Evolutionary conservation across 306 rosid species (phyloP).

Genomic region (Parietaria judaica): DNA sequence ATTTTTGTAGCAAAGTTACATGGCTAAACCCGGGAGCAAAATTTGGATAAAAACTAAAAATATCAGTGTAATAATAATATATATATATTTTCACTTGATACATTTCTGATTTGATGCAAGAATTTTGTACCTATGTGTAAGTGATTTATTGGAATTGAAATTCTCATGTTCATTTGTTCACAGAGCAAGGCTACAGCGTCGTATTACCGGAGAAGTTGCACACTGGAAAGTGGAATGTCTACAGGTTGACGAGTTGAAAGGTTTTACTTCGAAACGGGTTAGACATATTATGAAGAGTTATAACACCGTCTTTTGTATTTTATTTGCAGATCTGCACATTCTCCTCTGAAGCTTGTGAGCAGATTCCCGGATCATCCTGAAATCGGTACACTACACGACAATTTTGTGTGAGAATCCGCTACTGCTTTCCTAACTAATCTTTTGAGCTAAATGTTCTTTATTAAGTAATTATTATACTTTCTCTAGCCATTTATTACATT

Average conservation of each 20-base stretch:
- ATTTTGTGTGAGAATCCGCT: slow-evolving; percentile 67
- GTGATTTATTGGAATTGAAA: too few relatives aligned
- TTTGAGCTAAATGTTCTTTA: background rate
- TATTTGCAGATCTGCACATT: slow-evolving; percentile 52
- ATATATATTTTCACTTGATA: too few relatives aligned
- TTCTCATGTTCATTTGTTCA: slow-evolving; percentile 15
- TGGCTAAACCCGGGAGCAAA: too few relatives aligned
- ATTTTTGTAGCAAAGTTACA: too few relatives aligned
- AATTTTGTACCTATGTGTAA: too few relatives aligned
- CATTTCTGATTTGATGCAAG: too few relatives aligned
- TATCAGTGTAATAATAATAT: too few relatives aligned
- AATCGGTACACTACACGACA: slow-evolving; percentile 82
- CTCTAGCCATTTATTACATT: slow-evolving; percentile 8
- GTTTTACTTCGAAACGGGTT: slow-evolving; percentile 14
- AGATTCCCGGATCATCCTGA: slow-evolving; percentile 78
- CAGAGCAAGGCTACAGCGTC: slow-evolving; percentile 89
- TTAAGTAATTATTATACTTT: background rate
- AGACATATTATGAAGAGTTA: background rate
- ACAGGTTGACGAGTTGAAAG: slow-evolving; percentile 46
- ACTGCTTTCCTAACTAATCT: slow-evolving; percentile 10
- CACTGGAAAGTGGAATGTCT: slow-evolving; percentile 93
- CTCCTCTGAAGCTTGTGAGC: slow-evolving; percentile 74
- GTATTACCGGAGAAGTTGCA: slow-evolving; percentile 93
- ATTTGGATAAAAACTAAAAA: too few relatives aligned
- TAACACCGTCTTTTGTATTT: slow-evolving; percentile 7